Evolutionary conservation across 768 basidiomycete genomes (phyloP), one percentile per base, ranked within the genome.

Genomic region (Vishniacozyma victoriae): DNA sequence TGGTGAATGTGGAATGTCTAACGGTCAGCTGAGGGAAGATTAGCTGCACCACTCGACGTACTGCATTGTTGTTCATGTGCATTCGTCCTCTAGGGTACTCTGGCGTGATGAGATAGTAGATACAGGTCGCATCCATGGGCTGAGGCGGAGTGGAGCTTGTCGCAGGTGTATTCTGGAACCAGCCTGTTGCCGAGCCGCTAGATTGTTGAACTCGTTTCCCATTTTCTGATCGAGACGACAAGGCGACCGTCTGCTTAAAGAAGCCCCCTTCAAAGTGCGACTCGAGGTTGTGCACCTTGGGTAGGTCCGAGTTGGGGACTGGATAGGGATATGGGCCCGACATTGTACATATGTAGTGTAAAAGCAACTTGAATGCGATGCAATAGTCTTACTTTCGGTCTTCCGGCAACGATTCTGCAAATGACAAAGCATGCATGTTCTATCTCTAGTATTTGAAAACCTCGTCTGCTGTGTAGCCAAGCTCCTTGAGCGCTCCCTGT

Each of bases 401-500:
- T n/a, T n/a, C n/a, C n/a, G n/a, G n/a, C n/a, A n/a, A n/a, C n/a
- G n/a, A n/a, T n/a, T n/a, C n/a, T n/a, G n/a, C n/a, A n/a, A n/a
- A n/a, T n/a, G n/a, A n/a, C n/a, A n/a, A 37, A 33, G n/a, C n/a
- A 33, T 11, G 31, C 31, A 33, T 33, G n/a, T 33, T 11, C 12
- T 20, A 39, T 7, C 9, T 56, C 53, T 73, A 75, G 66, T 72
- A 75, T 50, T 74, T 75, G 70, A 71, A 75, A 48, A 91, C 91
- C 78, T 97, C 90, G 15, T 87, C 84, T 54, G 81, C 78, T 7
- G 77, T 83, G 70, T 93, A 99, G 29, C 88, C 90, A 5, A 77
- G 82, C 57, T 91, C 85, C 73, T 87, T 87, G 40, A 97, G 77
- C n/a, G 84, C 74, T 36, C 92, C 91, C 14, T 78, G 78, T 16